phyloP scores from a whole-genome alignment of 2,329 filamentous ascomycete species.

The Fusarium pseudonygamai region DNA sequence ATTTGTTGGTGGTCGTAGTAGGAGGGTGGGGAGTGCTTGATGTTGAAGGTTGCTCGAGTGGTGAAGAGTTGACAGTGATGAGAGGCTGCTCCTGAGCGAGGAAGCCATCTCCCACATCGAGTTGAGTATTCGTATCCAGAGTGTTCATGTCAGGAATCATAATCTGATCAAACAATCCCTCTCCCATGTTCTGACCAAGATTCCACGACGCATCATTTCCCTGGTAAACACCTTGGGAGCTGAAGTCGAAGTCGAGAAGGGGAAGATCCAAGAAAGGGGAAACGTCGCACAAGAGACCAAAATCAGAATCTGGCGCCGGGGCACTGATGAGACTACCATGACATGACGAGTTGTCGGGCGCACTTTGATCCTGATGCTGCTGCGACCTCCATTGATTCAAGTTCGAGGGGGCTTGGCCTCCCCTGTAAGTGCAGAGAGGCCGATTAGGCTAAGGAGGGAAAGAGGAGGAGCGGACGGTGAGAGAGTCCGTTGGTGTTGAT shows the following conservation, averaged over 20 bases:
- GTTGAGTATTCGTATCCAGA: conserved; percentile 7
- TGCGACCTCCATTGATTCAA: conserved; percentile 42
- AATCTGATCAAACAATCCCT: conserved; percentile 29
- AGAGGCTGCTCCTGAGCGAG: conserved; percentile 28
- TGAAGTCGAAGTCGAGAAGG: conserved; percentile 12
- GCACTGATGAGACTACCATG: conserved; percentile 32
- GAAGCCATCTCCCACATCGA: conserved; percentile 32
- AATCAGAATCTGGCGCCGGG: conserved; percentile 17
- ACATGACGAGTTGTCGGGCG: conserved; percentile 20
- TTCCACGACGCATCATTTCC: conserved; percentile 19
- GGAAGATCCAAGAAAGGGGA: conserved; percentile 35
- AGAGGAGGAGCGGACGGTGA: not conserved
- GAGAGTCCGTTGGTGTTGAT: conserved; percentile 19
- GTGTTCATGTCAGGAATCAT: conserved; percentile 16
- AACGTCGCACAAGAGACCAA: conserved; percentile 17
- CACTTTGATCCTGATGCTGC: conserved; percentile 19
- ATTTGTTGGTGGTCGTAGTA: conserved; percentile 18
- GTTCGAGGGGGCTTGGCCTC: conserved; percentile 41
- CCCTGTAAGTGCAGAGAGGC: conserved; percentile 40
- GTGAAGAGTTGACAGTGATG: conserved; percentile 19
- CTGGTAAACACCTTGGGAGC: conserved; percentile 11
- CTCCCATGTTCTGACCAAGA: conserved; percentile 5
- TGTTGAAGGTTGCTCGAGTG: conserved; percentile 16
- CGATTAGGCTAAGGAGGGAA: conserved; percentile 19
- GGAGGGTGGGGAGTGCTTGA: conserved; percentile 12